Evolutionary conservation across 148 eudicot genomes (phyloP), one percentile per base, ranked within the genome.

Genomic region (Vaccinium vitisidaea): DNA sequence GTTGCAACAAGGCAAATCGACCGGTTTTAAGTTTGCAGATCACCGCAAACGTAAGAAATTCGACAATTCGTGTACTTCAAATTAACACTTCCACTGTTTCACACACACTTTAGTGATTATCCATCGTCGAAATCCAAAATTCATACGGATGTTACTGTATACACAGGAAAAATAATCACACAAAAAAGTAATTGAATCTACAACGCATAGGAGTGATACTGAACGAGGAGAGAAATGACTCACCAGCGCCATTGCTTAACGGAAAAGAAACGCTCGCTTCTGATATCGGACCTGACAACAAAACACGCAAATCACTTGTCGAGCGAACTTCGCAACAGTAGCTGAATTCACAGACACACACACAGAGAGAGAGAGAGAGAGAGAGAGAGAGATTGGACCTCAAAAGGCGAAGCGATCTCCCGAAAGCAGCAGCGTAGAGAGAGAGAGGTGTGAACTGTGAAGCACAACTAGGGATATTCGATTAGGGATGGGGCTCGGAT

Each of bases 171-270:
- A 4, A 4, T 69, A 12, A 69, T 69, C 12, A 3, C 74, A 27
- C 6, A 69, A 32, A 27, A 69, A 69, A 69, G 32, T 11, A 65
- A 11, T 27, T 30, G 39, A 69, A 69, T 5, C 19, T 69, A 69
- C 13, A 5, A 69, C 39, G 19, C 25, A 58, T 1, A 7, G 1
- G 49, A 19, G 13, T 43, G 10, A 43, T 3, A 13, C n/a, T 36
- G 9, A 46, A 46, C 18, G 6, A 63, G 32, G 25, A 52, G 43
- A 25, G n/a, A 32, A 71, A 71, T 50, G 12, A 82, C 84, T 70
- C 48, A 82, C 84, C 79, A 82, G 84, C 77, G 78, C 78, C 84
- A 82, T 82, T 71, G 78, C 84, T 82, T 50, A 70, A 25, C 48
- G 77, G 78, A 53, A 71, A 67, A 67, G 73, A 71, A 69, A 18